These are phyloP conservation scores for Leishmania tropica DNA, from an alignment of 208 protist species.

Conservation along the genomic window DNA sequence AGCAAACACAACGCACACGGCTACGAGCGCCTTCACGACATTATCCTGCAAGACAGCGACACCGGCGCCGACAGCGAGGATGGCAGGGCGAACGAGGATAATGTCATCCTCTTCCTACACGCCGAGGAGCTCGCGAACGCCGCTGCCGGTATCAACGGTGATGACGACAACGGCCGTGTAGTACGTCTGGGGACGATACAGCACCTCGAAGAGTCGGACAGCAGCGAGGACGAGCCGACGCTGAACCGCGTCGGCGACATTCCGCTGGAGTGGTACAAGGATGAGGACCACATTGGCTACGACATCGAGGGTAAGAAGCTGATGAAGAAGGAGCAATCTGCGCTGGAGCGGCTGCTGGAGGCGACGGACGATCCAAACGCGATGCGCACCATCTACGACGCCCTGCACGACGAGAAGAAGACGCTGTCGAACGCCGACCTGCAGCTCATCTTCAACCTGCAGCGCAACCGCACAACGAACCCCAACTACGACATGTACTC, in stretches of 20 bases:
- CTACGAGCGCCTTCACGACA: conserved; percentile 54
- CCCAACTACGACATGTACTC: conserved; percentile 90
- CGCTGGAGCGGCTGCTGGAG: conserved; percentile 91
- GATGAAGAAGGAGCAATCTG: conserved; percentile 85
- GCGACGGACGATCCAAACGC: conserved; percentile 92
- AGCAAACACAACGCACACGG: conserved; percentile 24
- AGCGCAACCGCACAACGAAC: conserved; percentile 92
- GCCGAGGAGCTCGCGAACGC: conserved; percentile 57
- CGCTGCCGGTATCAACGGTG: conserved; percentile 1
- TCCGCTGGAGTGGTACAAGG: conserved; percentile 95
- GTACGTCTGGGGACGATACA: conserved; percentile 78
- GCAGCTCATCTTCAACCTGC: conserved; percentile 93
- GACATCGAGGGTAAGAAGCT: conserved; percentile 92
- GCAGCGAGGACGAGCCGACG: conserved; percentile 89
- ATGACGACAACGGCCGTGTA: conserved; percentile 29
- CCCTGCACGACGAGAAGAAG: conserved; percentile 90
- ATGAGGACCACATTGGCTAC: conserved; percentile 93
- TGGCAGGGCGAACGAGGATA: conserved; percentile 30
- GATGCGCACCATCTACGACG: conserved; percentile 92
- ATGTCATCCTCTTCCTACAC: conserved; percentile 84
- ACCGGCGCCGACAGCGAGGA: conserved; percentile 27
- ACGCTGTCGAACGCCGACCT: conserved; percentile 90
- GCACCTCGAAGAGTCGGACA: conserved; percentile 85
- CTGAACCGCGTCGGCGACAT: conserved; percentile 94
- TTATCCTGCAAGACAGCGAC: conserved; percentile 77